Evolutionary conservation across 208 protist species (phyloP).

Genomic region (Naegleria gruberi): DNA sequence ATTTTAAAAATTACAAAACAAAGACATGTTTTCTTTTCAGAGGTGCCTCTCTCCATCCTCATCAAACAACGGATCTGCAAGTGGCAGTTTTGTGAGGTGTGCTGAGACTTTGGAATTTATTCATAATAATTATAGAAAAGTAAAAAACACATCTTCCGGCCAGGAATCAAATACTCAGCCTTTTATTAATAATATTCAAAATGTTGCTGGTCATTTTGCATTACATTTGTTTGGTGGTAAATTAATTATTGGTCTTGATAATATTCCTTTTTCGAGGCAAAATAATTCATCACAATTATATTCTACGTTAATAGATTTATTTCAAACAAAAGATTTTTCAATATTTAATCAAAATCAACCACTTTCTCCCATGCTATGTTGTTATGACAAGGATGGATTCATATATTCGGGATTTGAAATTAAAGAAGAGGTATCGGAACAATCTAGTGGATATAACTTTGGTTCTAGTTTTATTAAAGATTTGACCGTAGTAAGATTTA

Average conservation of each 20-base stretch:
- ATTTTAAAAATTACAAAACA: too few relatives aligned
- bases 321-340: too few relatives aligned
- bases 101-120: too few relatives aligned
- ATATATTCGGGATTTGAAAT: neutral
- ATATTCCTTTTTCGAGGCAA: neutral
- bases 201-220: neutral
- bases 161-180: too few relatives aligned
- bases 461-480: neutral
- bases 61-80: too few relatives aligned
- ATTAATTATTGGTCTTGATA: neutral
- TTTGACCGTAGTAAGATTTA: neutral
- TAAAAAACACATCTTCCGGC: too few relatives aligned
- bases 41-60: too few relatives aligned
- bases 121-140: too few relatives aligned
- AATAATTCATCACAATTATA: neutral
- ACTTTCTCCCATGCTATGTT: neutral
- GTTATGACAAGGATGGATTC: neutral
- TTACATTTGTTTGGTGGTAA: neutral
- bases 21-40: too few relatives aligned
- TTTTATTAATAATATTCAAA: neutral
- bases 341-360: neutral
- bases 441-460: neutral
- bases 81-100: too few relatives aligned
- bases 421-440: neutral
- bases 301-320: neutral